Evolutionary conservation across 305 asterid genomes (phyloP), one percentile per base, ranked within the genome.

Genomic region (Solanum hybrid): DNA sequence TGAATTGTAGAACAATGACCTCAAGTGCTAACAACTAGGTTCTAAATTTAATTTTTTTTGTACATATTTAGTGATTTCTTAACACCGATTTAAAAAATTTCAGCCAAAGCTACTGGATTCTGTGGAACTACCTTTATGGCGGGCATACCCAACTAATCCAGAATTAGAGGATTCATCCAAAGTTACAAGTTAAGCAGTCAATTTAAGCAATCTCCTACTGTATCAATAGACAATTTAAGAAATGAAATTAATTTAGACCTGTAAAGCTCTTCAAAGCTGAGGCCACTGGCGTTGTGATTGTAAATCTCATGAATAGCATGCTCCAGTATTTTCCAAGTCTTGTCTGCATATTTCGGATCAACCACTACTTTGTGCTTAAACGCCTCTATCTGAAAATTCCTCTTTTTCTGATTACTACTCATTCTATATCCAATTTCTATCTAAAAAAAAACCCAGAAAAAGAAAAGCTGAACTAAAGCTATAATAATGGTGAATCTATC

Each of bases 271-370:
- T 96, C 99, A 86, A 96, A 95, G 94, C 98, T 97, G 86, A 97
- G 98, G 79, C 98, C 98, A 89, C 99, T 96, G 18, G 99, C 98
- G 95, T 97, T 97, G 90, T 94, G 99, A 90, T 94, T 95, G 91
- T 96, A 96, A 91, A 96, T 96, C 95, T 96, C 95, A 40, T 92
- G 94, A 91, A 96, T 95, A 13, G 98, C 98, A 90, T 95, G 95
- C 83, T 96, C 98, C 29, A 95, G 80, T 92, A 94, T 92, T 94
- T 95, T 96, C 98, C 97, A 96, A 31, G 97, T 95, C 91, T 96
- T 95, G 5, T 96, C 98, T 33, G 98, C 97, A 80, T 96, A 97
- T 92, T 97, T 97, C n/a, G 99, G 99, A 94, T 97, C 99, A 93
- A 96, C 99, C 91, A 97, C 98, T 22, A 95, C 98, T 91, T 93